Percentiles rank a stretch among this genome's conserved stretches.
Evolutionary conservation across 495 filamentous ascomycete genomes (phyloP).

Genomic region (Penicillium longicatenatum): DNA sequence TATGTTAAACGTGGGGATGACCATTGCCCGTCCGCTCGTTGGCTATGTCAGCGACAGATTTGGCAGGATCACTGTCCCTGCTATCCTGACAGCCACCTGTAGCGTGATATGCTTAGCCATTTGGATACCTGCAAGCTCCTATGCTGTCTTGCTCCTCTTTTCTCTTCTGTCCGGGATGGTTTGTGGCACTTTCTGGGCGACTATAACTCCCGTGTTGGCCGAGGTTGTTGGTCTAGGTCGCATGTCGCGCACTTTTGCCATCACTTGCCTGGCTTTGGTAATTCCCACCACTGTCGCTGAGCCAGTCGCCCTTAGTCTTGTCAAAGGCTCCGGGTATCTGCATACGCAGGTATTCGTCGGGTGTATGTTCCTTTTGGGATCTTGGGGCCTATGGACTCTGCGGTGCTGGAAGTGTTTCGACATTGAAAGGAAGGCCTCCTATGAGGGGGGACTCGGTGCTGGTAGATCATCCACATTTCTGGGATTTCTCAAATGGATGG

Average conservation of each 20-base stretch:
- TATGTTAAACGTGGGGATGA: slow-evolving; percentile 66
- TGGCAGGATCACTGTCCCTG: slow-evolving; percentile 70
- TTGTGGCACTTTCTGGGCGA: slow-evolving; percentile 70
- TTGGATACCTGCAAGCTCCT: slow-evolving; percentile 67
- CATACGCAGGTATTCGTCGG: slow-evolving; percentile 64
- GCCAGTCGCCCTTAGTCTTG: slow-evolving; percentile 65
- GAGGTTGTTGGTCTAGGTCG: slow-evolving; percentile 68
- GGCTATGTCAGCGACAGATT: slow-evolving; percentile 66
- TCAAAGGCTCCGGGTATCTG: slow-evolving; percentile 52
- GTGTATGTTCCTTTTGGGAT: slow-evolving; percentile 59
- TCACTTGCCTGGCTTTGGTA: slow-evolving; percentile 66
- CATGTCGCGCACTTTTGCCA: slow-evolving; percentile 60
- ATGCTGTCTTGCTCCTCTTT: slow-evolving; percentile 65
- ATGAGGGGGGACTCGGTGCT: slow-evolving; percentile 2
- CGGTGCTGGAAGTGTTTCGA: slow-evolving; percentile 31
- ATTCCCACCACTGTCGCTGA: slow-evolving; percentile 69
- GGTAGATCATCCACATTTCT: neutral
- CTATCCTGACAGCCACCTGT: slow-evolving; percentile 57
- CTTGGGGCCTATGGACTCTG: slow-evolving; percentile 52
- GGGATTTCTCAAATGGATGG: neutral
- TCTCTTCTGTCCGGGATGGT: slow-evolving; percentile 64
- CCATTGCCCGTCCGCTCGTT: slow-evolving; percentile 65
- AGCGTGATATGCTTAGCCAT: slow-evolving; percentile 64
- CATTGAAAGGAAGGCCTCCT: slow-evolving; percentile 18
- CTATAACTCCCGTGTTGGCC: slow-evolving; percentile 63